Base-by-base conservation (phyloP, 306 rosid species). In the Citrullus mucosospermus region DNA sequence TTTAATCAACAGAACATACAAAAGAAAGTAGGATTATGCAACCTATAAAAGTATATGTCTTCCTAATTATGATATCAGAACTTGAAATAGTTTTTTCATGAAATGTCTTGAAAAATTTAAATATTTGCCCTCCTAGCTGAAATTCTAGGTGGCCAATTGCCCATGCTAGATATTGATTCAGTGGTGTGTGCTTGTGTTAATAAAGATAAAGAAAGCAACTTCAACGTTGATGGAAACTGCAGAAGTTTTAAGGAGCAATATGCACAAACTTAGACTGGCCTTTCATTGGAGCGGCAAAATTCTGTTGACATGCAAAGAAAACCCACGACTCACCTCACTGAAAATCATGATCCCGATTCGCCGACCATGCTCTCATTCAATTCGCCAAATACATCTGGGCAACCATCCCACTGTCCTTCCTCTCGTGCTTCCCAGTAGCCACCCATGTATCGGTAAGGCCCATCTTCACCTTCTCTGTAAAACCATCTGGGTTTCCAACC, bases 401-500 rank as follows among this genome's bases (percentile, higher is more conserved):
- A 95, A 66, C 70, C 90, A 80, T 86, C 87, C 99, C 99, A 95
- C 66, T 80, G 85, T 80, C 93, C 89, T 69, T 4, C 86, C 75
- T 72, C 83, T 79, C 90, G 90, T 5, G 97, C 85, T 88, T 95
- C 97, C 99, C 99, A 95, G 59, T 95, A 95, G 28, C 97, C 93
- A 10, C 97, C 97, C n/a, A 74, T 73, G 80, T 87, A 92, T 66
- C 82, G 85, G 78, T 88, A 95, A 5, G 96, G 81, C 78, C 91
- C 97, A 18, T 87, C 82, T 84, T 88, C 97, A 25, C 86, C 86
- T 54, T 87, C 92, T 83, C 83, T 86, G 60, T 85, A 80, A 63
- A 95, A 95, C 99, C 99, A 95, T 78, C 80, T 89, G 67, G 99
- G 97, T 70, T 87, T 86, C 99, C 99, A 95, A 41, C 99, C 99